These are phyloP conservation scores for Microdochium nivale DNA, from an alignment of 2,329 filamentous ascomycete species.

Conservation along the genomic window DNA sequence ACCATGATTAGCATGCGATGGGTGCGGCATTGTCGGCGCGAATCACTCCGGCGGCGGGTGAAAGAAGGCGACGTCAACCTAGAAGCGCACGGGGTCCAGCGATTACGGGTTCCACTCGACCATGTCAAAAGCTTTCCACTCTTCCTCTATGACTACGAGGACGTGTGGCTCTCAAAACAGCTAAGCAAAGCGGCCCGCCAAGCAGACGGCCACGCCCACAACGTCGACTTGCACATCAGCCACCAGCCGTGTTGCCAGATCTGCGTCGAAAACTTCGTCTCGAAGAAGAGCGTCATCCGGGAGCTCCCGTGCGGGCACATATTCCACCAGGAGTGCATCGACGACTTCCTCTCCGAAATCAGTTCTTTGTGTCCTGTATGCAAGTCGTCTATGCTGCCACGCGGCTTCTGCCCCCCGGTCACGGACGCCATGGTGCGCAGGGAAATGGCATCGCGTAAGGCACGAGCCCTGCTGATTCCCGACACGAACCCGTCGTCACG, in stretches of 20 bases:
- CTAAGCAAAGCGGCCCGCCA: constrained; percentile 18
- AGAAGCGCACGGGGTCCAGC: constrained; percentile 77
- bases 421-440: constrained; percentile 83
- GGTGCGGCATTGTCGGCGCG: constrained; percentile 63
- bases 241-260: constrained; percentile 84
- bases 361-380: constrained; percentile 88
- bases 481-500: neutral
- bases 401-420: constrained; percentile 57
- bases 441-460: constrained; percentile 60
- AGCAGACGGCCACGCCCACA: constrained; percentile 15
- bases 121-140: constrained; percentile 68
- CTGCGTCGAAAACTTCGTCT: constrained; percentile 73
- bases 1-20: constrained; percentile 70
- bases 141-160: constrained; percentile 63
- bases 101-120: constrained; percentile 64
- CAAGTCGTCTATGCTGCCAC: constrained; percentile 72
- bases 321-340: constrained; percentile 87
- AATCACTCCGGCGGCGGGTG: constrained; percentile 60
- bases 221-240: constrained; percentile 38
- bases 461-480: constrained; percentile 27
- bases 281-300: constrained; percentile 63
- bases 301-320: constrained; percentile 88
- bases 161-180: constrained; percentile 28
- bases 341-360: constrained; percentile 68
- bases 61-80: constrained; percentile 74